Evolutionary conservation across 371 early-diverging fungal species (phyloP), one percentile per base, ranked within the genome.

Genomic region (Phascolomyces articulosus): DNA sequence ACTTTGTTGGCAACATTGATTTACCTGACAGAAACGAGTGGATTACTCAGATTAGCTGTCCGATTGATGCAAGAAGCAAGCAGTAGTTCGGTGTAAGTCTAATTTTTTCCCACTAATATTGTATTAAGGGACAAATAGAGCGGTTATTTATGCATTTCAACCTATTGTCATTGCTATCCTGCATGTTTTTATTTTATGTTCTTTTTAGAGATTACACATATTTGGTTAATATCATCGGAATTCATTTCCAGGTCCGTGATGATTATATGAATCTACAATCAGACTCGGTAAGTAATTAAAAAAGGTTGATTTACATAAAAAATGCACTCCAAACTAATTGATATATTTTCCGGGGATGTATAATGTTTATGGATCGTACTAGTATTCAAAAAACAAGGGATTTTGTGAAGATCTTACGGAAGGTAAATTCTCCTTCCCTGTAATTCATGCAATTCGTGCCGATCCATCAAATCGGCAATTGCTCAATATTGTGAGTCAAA

Each of bases 341-440:
- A 20, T 34, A 34, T 13, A 26, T n/a, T n/a, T n/a, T n/a, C n/a
- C n/a, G n/a, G n/a, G n/a, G n/a, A n/a, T n/a, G n/a, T n/a, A n/a
- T n/a, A n/a, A n/a, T 20, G 23, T 26, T 9, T 29, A 21, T 2
- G 31, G 54, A 53, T 53, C 16, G 4, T 13, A 44, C 2, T 64
- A 93, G 90, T 98, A 95, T 68, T 78, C 90, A 2, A 82, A 91
- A 41, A 93, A 91, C 75, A 98, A 98, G 72, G 97, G 98, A 23
- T 98, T 93, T 72, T 96, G 96, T 64, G 98, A 98, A 78, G 99
- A 98, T 71, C 72, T 98, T 65, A 95, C 96, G 0, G 99, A 98
- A 78, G 99, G 99, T 67, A 98, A 98, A 76, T 98, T 96, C 74
- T 96, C 97, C 10, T 98, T 93, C 68, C 96, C 95, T 1, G 88